Base-by-base conservation (phyloP, 257 asterid genomes). In the Eucommia ulmoides region DNA sequence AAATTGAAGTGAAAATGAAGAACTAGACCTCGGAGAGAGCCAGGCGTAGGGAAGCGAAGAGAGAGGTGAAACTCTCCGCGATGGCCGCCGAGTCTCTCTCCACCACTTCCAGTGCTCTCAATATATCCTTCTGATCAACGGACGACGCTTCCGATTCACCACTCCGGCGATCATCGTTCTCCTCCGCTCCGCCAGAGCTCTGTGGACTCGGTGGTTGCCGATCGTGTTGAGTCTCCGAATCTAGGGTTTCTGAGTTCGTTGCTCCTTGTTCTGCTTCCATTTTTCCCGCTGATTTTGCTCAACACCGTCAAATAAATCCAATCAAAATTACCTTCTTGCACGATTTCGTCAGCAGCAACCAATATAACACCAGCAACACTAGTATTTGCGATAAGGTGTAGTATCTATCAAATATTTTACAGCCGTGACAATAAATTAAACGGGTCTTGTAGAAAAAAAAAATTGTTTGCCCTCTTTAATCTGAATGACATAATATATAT, bases 1-100 rank as follows among this genome's bases (percentile, higher is more conserved):
- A 29, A 29, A 29, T 7, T 5, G 60, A 26, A 20, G 45, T 47
- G 6, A 16, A 55, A 51, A n/a, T n/a, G n/a, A n/a, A n/a, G n/a
- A n/a, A n/a, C n/a, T n/a, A 19, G 3, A 86, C 97, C 96, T 85
- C 81, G 10, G 93, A 77, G 65, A 89, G 93, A 16, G 89, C 57
- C 1, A 57, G 59, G 1, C 93, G 92, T 47, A 85, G 91, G 54
- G 96, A 85, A 59, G 76, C 67, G 63, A 89, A 89, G 46, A 85
- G 86, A 66, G 78, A 69, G 33, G 80, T 73, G 72, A 70, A 89
- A 69, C 96, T 89, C 22, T 74, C 78, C 20, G 96, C 96, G 24
- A 85, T 85, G 18, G 85, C 93, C 22, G 73, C 65, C 1, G 98
- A 82, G 63, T 85, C 96, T 63, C 82, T 76, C 79, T 89, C 96